Conservation (phyloP, 176 grass and related monocot genomes). For the Alopecurus myosuroides region DNA sequence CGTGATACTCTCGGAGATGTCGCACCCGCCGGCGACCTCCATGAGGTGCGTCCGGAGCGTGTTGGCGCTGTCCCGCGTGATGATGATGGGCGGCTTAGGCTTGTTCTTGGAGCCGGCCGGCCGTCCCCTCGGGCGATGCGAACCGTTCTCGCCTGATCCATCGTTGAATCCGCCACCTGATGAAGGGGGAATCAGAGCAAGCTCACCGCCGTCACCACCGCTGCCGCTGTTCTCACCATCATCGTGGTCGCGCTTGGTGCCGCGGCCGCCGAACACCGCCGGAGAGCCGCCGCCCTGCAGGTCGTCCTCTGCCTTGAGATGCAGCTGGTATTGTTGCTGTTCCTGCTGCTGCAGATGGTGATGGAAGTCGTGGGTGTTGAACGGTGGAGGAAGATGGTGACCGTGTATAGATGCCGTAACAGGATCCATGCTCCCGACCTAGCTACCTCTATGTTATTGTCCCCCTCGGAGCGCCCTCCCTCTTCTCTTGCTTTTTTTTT, state of each 20-base stretch:
- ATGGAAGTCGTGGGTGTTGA: constrained; percentile 85
- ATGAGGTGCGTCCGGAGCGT: constrained; percentile 77
- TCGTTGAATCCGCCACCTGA: constrained; percentile 24
- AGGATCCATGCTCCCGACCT: constrained; percentile 49
- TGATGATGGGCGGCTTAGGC: constrained; percentile 82
- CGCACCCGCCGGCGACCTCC: constrained; percentile 69
- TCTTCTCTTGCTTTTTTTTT: constrained; percentile 31
- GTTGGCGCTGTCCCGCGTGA: constrained; percentile 80
- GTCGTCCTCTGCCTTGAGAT: constrained; percentile 69
- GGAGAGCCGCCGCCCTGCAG: constrained; percentile 41
- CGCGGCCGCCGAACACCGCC: constrained; percentile 3
- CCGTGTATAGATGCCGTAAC: constrained; percentile 45
- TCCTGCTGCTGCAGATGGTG: constrained; percentile 63
- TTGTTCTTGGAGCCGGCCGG: constrained; percentile 84
- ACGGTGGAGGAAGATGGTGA: constrained; percentile 85
- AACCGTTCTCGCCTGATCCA: constrained; percentile 34
- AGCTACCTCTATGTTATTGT: constrained; percentile 34
- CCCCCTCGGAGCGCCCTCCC: neutral
- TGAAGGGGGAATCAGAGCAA: constrained; percentile 21
- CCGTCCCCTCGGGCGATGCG: constrained; percentile 51
- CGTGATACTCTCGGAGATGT: constrained; percentile 70
- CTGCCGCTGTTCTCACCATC: constrained; percentile 38
- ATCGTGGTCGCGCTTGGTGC: constrained; percentile 42
- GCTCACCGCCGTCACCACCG: constrained; percentile 25
- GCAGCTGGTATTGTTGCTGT: constrained; percentile 48